A percentile compares a stretch with the other conserved stretches of the same genome.
Evolutionary conservation across 1,284 basidiomycete genomes (phyloP).

Genomic region (Peniophora sp.): DNA sequence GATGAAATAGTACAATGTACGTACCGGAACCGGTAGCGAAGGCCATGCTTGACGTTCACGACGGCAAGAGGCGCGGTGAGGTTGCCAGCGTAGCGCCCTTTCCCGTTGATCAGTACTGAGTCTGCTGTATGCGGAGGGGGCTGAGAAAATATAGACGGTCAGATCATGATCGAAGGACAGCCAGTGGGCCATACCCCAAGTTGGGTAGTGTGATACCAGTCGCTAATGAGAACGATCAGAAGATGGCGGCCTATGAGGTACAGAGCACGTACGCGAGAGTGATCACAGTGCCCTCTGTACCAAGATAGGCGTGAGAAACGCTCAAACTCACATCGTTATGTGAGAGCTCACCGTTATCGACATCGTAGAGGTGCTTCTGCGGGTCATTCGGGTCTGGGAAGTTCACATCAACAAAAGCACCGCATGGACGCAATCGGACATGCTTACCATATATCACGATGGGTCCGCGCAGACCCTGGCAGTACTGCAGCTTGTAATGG

Average conservation of each 20-base stretch:
- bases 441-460: conserved; percentile 27
- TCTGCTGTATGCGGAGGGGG: conserved; percentile 16
- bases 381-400: conserved; percentile 31
- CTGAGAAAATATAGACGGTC: background rate
- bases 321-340: background rate
- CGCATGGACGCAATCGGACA: background rate
- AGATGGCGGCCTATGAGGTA: too few relatives aligned
- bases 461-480: conserved; percentile 23
- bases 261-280: conserved; percentile 18
- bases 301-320: background rate
- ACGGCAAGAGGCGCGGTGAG: conserved; percentile 24
- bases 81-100: conserved; percentile 30
- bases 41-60: conserved; percentile 21
- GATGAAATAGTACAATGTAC: background rate
- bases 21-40: conserved; percentile 24
- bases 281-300: conserved; percentile 25
- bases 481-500: conserved; percentile 30
- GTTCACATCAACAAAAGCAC: background rate
- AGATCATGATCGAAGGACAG: background rate
- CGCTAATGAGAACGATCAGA: background rate
- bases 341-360: conserved; percentile 27
- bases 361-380: conserved; percentile 27
- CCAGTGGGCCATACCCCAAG: too few relatives aligned
- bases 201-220: background rate
- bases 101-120: conserved; percentile 40